phyloP scores from a whole-genome alignment of 106 monocot genomes.

The Xerophyta viscosa region DNA sequence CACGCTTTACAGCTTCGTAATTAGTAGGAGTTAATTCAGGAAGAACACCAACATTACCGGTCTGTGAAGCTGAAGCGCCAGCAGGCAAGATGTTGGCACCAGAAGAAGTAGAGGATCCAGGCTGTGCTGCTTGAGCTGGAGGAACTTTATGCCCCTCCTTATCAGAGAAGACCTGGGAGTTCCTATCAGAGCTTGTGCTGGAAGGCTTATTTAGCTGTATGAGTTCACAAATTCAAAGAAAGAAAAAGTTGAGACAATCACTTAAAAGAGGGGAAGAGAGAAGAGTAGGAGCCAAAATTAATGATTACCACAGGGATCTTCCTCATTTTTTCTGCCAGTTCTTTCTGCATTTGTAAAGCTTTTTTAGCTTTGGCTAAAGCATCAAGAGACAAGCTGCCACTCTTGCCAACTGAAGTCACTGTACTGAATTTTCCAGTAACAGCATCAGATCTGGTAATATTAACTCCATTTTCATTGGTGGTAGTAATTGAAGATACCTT shows the following conservation, averaged over 20 bases:
- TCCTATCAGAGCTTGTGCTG: conserved; percentile 15
- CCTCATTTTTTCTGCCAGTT: conserved; percentile 82
- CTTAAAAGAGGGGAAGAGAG: not conserved
- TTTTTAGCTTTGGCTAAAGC: conserved; percentile 98
- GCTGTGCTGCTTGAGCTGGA: conserved; percentile 4
- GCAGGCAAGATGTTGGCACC: conserved; percentile 3
- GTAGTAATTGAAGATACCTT: conserved; percentile 98
- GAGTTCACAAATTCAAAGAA: too few relatives aligned
- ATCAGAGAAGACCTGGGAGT: conserved; percentile 12
- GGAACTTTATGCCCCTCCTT: conserved; percentile 14
- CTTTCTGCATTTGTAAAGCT: conserved; percentile 90
- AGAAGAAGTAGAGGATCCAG: conserved; percentile 9
- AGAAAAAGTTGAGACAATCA: not conserved
- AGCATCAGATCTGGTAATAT: conserved; percentile 98
- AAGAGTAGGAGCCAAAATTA: not conserved
- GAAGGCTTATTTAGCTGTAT: conserved; percentile 45
- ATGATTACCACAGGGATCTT: conserved; percentile 70
- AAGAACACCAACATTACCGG: conserved; percentile 12
- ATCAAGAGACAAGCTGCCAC: conserved; percentile 77
- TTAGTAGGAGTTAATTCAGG: conserved; percentile 35
- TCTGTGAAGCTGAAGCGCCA: conserved; percentile 10
- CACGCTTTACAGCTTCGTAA: conserved; percentile 86
- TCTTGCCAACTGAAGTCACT: conserved; percentile 70
- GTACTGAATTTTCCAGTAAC: conserved; percentile 99
- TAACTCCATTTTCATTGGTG: conserved; percentile 99